These are phyloP conservation scores for Hanseniaspora valbyensis DNA, from an alignment of 805 yeast species.

Conservation along the genomic window DNA sequence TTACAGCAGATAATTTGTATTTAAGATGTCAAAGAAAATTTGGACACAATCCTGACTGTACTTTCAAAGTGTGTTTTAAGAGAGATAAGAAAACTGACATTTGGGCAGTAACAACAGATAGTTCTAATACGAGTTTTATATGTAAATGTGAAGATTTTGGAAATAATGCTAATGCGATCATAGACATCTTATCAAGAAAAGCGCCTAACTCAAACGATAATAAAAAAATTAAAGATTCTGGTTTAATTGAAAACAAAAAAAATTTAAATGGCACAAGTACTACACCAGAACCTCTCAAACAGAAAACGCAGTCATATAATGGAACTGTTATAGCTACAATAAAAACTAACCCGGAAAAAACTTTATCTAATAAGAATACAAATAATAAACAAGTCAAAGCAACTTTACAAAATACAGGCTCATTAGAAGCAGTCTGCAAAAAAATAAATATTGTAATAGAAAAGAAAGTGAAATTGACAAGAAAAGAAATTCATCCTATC, in stretches of 20 bases:
- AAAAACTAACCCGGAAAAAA: too few relatives aligned
- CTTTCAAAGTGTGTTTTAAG: conserved; percentile 3
- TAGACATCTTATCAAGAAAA: background rate
- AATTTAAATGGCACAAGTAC: too few relatives aligned
- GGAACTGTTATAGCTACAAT: too few relatives aligned
- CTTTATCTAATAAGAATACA: too few relatives aligned
- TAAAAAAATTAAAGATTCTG: too few relatives aligned
- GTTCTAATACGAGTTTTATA: background rate
- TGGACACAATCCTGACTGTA: background rate
- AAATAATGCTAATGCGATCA: background rate
- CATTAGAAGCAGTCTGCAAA: background rate
- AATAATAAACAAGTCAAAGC: too few relatives aligned
- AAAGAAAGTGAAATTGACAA: background rate
- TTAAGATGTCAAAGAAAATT: conserved; percentile 6
- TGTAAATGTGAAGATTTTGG: conserved; percentile 7
- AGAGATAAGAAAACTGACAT: conserved; percentile 1
- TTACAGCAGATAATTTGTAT: conserved; percentile 7
- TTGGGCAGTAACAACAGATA: conserved; percentile 3
- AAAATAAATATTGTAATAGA: background rate
- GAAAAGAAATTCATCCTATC: background rate
- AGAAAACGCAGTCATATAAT: too few relatives aligned
- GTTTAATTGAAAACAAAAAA: too few relatives aligned
- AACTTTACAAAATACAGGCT: background rate
- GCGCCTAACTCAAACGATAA: background rate
- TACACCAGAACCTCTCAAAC: too few relatives aligned